phyloP scores from a whole-genome alignment of 2,329 filamentous ascomycete species.

The Chaetoscypha palmicola region DNA sequence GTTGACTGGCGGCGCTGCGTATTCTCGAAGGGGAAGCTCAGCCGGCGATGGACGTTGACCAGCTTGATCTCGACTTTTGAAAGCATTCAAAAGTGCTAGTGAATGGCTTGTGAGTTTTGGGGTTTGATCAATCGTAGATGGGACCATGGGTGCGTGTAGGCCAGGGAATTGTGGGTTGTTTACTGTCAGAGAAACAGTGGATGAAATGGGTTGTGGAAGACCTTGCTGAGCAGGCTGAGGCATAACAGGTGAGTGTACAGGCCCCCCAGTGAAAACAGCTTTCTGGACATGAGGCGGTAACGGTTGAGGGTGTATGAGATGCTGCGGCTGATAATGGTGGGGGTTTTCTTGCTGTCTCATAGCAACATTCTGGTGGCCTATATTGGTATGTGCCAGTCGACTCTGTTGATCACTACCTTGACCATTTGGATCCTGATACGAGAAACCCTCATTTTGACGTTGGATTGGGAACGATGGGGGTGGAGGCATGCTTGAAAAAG shows the following conservation, averaged over 20 bases:
- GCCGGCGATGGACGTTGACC: conserved; percentile 7
- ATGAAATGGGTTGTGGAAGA: conserved; percentile 6
- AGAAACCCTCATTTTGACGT: conserved; percentile 26
- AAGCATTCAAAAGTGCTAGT: conserved; percentile 39
- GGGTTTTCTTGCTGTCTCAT: conserved; percentile 22
- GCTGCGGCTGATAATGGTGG: conserved; percentile 27
- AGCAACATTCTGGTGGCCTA: conserved; percentile 11
- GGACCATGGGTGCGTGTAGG: conserved; percentile 25
- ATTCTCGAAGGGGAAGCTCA: conserved; percentile 17
- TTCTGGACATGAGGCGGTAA: conserved; percentile 49
- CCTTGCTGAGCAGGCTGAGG: conserved; percentile 28
- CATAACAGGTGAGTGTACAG: conserved; percentile 28
- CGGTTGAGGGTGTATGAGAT: conserved; percentile 32
- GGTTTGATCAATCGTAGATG: conserved; percentile 18
- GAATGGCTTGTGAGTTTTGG: conserved; percentile 37
- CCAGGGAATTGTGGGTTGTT: conserved; percentile 24
- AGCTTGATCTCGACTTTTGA: conserved; percentile 31
- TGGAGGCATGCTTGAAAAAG: conserved; percentile 39
- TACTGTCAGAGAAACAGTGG: conserved; percentile 10
- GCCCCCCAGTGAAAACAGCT: conserved; percentile 39
- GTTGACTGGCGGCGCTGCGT: conserved; percentile 3
- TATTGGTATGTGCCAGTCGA: conserved; percentile 6
- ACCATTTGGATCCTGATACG: conserved; percentile 12
- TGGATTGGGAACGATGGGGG: conserved; percentile 42
- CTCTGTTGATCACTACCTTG: background rate